These are phyloP conservation scores for Candida montana DNA, from an alignment of 805 yeast species.

Conservation along the genomic window DNA sequence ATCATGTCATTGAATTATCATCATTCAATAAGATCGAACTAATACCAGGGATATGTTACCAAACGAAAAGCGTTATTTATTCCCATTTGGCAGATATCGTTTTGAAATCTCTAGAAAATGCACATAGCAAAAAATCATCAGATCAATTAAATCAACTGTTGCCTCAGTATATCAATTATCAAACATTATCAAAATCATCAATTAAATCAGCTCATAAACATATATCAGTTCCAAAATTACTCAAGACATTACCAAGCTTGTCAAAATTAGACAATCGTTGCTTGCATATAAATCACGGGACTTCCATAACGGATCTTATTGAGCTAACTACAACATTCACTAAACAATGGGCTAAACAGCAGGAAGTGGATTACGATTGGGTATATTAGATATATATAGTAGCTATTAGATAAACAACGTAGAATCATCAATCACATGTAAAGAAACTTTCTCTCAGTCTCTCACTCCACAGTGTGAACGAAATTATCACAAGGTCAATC, in stretches of 20 bases:
- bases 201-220: conserved; percentile 8
- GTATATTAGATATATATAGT: not conserved
- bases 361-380: not conserved
- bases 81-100: conserved; percentile 13
- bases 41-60: conserved; percentile 14
- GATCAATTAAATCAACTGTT: conserved; percentile 4
- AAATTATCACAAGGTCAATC: too few species aligned
- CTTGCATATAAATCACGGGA: conserved; percentile 9
- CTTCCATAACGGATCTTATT: conserved; percentile 5
- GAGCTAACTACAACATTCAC: conserved; percentile 8
- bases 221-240: conserved; percentile 11
- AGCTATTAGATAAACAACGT: too few species aligned
- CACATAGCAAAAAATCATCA: conserved; percentile 4
- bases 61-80: conserved; percentile 14
- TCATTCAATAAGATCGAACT: conserved; percentile 4
- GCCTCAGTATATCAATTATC: conserved; percentile 7
- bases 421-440: too few species aligned
- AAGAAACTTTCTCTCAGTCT: too few species aligned
- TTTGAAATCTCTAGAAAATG: conserved; percentile 9
- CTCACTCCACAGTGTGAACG: too few species aligned
- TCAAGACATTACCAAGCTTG: conserved; percentile 7
- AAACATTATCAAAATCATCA: conserved; percentile 7
- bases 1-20: conserved; percentile 8
- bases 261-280: not conserved
- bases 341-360: conserved; percentile 11